Percentiles rank a stretch among this genome's conserved stretches.
Conservation (phyloP, 495 filamentous ascomycete genomes). For the Podospora australis region DNA sequence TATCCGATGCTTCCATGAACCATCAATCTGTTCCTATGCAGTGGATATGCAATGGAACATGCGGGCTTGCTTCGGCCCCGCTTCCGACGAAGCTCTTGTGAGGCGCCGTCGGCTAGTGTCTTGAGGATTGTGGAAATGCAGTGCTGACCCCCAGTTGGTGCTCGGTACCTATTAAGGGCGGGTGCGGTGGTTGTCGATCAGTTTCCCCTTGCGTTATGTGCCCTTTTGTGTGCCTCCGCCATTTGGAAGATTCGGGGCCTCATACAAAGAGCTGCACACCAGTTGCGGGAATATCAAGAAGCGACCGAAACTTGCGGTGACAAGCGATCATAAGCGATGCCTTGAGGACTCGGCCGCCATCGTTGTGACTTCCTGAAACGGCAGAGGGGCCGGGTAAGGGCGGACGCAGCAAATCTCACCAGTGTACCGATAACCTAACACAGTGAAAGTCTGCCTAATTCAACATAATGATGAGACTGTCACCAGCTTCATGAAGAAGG, state of each 20-base stretch:
- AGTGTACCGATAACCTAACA: too few relatives aligned
- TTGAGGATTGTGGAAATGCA: too few relatives aligned
- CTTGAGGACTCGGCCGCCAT: neutral
- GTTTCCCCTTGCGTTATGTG: neutral
- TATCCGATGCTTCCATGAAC: neutral
- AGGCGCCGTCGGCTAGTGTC: neutral
- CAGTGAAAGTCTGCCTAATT: too few relatives aligned
- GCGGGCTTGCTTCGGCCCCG: neutral
- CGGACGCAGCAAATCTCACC: too few relatives aligned
- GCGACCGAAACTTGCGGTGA: neutral
- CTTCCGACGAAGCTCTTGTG: neutral
- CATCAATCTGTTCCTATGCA: too few relatives aligned
- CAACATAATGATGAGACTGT: too few relatives aligned
- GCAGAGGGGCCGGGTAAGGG: too few relatives aligned
- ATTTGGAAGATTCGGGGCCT: neutral
- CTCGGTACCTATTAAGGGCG: too few relatives aligned
- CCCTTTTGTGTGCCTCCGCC: neutral
- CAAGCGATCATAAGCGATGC: neutral
- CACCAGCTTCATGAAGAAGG: too few relatives aligned
- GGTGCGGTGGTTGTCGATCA: neutral
- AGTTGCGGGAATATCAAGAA: neutral
- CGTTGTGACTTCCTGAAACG: neutral
- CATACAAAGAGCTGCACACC: neutral
- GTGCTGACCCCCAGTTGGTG: too few relatives aligned
- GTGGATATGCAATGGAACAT: too few relatives aligned